Conservation (phyloP, 2,329 filamentous ascomycete species). For the Grosmannia penicillata region DNA sequence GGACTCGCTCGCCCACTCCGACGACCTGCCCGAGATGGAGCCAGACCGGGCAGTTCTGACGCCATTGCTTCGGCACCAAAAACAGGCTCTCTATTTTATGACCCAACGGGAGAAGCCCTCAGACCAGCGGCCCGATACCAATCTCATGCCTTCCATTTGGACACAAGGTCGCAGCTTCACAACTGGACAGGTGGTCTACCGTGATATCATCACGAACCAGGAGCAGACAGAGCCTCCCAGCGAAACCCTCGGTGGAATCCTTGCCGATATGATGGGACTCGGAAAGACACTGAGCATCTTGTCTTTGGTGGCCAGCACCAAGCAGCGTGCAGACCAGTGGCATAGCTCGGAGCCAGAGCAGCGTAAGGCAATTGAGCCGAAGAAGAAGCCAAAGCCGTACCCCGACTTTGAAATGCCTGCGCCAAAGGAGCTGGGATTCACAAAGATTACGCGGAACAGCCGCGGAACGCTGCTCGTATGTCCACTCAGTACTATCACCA, state of each 20-base stretch:
- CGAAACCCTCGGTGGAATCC: slow-evolving; percentile 56
- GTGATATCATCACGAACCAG: slow-evolving; percentile 75
- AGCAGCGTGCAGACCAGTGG: slow-evolving; percentile 49
- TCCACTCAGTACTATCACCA: slow-evolving; percentile 78
- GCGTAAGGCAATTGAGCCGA: slow-evolving; percentile 23
- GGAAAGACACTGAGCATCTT: slow-evolving; percentile 79
- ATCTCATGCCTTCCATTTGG: slow-evolving; percentile 64
- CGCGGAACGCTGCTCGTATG: slow-evolving; percentile 76
- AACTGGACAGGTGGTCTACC: slow-evolving; percentile 47
- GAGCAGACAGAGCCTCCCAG: slow-evolving; percentile 43
- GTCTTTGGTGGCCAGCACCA: slow-evolving; percentile 55
- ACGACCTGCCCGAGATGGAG: slow-evolving; percentile 62
- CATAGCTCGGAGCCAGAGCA: slow-evolving; percentile 35
- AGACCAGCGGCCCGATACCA: slow-evolving; percentile 39
- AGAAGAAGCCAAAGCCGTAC: slow-evolving; percentile 19
- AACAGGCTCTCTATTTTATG: slow-evolving; percentile 83
- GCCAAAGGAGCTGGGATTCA: slow-evolving; percentile 31
- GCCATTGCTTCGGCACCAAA: slow-evolving; percentile 68
- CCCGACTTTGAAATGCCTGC: slow-evolving; percentile 22
- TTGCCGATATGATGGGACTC: slow-evolving; percentile 82
- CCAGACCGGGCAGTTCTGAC: slow-evolving; percentile 47
- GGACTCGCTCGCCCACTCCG: slow-evolving; percentile 62
- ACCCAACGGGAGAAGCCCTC: slow-evolving; percentile 56
- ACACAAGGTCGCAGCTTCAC: slow-evolving; percentile 25
- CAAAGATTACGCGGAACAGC: slow-evolving; percentile 47